A percentile compares a stretch with the other conserved stretches of the same genome.
Evolutionary conservation across 164 flowering plant species (phyloP).

Genomic region (Piper longum): DNA sequence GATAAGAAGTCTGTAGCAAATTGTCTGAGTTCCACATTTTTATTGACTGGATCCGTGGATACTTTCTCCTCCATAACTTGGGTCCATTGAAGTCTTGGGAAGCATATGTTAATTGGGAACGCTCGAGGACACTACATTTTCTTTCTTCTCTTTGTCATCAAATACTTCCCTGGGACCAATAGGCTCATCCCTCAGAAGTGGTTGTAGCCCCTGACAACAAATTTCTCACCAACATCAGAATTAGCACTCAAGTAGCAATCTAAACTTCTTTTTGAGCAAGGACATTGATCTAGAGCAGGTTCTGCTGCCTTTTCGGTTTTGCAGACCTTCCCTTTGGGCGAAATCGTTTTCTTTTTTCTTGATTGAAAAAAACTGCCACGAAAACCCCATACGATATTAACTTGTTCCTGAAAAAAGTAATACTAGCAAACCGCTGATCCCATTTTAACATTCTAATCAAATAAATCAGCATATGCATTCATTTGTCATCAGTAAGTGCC

Average conservation of each 20-base stretch:
- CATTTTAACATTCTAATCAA: neutral
- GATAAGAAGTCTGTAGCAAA: conserved; percentile 62
- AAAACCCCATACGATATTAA: neutral
- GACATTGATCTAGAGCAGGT: conserved; percentile 30
- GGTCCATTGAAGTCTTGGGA: conserved; percentile 2
- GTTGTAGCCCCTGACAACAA: conserved; percentile 29
- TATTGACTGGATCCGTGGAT: conserved; percentile 8
- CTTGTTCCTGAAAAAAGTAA: neutral
- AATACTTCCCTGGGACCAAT: conserved; percentile 1
- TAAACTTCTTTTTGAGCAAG: conserved; percentile 54
- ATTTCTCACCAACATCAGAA: conserved; percentile 32
- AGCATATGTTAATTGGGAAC: conserved; percentile 8
- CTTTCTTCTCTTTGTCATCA: conserved; percentile 4
- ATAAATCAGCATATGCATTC: too few species aligned
- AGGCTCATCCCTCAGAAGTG: conserved; percentile 9
- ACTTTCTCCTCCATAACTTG: conserved; percentile 8
- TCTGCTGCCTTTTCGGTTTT: conserved; percentile 24
- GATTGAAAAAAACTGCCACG: conserved; percentile 53
- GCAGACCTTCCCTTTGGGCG: conserved; percentile 36
- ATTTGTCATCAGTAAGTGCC: too few species aligned
- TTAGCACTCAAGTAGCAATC: conserved; percentile 39
- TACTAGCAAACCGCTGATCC: neutral
- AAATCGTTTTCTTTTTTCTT: conserved; percentile 48
- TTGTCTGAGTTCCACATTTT: conserved; percentile 38
- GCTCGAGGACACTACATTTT: conserved; percentile 5